Conservation (phyloP, 2,329 filamentous ascomycete species). For the Fusarium sp. region DNA sequence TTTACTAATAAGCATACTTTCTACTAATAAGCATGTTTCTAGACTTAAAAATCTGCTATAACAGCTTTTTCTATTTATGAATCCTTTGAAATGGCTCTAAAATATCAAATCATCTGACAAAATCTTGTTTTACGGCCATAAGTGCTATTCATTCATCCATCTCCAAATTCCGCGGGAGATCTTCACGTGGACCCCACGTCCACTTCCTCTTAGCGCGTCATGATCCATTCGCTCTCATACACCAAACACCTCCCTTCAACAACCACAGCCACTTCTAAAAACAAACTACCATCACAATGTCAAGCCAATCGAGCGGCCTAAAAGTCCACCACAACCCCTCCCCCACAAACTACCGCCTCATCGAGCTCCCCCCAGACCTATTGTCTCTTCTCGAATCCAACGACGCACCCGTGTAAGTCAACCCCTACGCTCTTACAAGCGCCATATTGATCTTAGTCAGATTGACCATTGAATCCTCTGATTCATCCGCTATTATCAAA, state of each 20-base stretch:
- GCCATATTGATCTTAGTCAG: constrained; percentile 47
- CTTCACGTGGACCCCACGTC: constrained; percentile 22
- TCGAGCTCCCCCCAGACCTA: constrained; percentile 72
- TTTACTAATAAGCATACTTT: not conserved
- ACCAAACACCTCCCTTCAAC: constrained; percentile 1
- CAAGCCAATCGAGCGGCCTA: constrained; percentile 63
- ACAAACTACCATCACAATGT: constrained; percentile 50
- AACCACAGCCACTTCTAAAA: not conserved
- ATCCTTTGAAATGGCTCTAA: not conserved
- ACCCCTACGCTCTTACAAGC: not conserved
- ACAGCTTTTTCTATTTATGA: not conserved
- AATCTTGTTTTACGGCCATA: not conserved
- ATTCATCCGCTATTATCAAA: constrained; percentile 64
- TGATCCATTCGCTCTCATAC: not conserved
- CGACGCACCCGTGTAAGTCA: constrained; percentile 64
- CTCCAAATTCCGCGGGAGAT: not conserved
- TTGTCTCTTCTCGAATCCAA: constrained; percentile 67
- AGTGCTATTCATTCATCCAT: not conserved
- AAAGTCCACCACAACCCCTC: constrained; percentile 64
- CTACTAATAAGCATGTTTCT: not conserved
- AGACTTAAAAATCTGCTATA: not conserved
- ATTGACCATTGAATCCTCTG: constrained; percentile 62
- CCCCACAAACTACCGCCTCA: constrained; percentile 67
- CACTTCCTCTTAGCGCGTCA: constrained; percentile 9
- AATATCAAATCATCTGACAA: not conserved